Evolutionary conservation across 2,329 filamentous ascomycete species (phyloP), one percentile per base, ranked within the genome.

Genomic region (Colletotrichum sp.): DNA sequence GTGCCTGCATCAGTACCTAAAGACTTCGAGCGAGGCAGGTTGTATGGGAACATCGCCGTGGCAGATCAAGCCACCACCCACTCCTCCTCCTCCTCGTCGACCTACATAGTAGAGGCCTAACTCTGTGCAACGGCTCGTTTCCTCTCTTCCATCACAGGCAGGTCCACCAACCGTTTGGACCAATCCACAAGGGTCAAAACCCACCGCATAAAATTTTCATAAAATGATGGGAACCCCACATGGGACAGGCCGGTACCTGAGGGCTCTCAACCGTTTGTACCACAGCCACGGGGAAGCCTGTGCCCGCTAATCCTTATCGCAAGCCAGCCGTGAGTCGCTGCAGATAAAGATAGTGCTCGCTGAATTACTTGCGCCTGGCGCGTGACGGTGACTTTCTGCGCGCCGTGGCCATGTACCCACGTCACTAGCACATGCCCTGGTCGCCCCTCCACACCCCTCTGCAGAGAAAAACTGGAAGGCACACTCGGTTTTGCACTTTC

Each of bases 131-230:
- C 38, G 38, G 18, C 18, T 18, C 54, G 21, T 33, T 36, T 33
- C 36, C 38, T 64, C 43, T 36, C 43, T 70, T 27, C 31, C 31
- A 33, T 33, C 43, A 21, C 4, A 51, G 43, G 29, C 67, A 70
- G 31, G 67, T 59, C 36, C 54, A 43, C 34, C 21, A 31, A 15
- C 58, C 15, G 31, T 66, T 68, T 33, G 55, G 29, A 4, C 43
- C 18, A 59, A 34, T 34, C 59, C 31, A 24, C 43, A 24, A 38
- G 47, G 58, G 31, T 54, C 38, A 31, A 55, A 57, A 70, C 58
- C 67, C 61, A 70, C 58, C 67, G 58, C 58, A 70, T 70, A 63
- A 67, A 74, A 63, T 67, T 74, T 73, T 72, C 72, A 73, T 64
- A 70, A 57, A 63, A 59, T 29, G 62, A 72, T 38, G 27, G 62